These are phyloP conservation scores for Saccharomyces jurei DNA, from an alignment of 805 yeast genomes.

Conservation along the genomic window DNA sequence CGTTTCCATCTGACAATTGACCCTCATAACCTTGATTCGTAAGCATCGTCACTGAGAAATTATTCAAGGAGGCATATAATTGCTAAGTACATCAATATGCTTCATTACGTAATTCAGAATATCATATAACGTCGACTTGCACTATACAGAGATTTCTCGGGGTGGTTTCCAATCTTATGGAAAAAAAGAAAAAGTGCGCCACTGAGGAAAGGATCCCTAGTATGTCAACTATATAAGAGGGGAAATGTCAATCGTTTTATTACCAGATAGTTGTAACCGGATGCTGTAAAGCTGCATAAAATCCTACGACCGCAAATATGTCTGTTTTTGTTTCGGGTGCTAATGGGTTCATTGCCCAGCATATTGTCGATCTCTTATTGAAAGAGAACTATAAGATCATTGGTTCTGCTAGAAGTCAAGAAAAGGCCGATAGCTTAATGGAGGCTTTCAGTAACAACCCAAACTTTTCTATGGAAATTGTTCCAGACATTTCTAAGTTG, in stretches of 20 bases:
- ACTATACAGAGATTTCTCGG: no score
- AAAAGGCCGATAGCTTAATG: conserved; percentile 36
- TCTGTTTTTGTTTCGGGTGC: conserved; percentile 46
- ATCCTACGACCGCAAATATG: conserved; percentile 5
- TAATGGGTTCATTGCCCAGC: conserved; percentile 47
- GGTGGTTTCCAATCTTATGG: no score
- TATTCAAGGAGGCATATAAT: no score
- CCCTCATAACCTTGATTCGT: no score
- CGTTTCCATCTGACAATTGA: no score
- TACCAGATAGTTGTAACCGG: no score
- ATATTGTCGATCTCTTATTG: conserved; percentile 37
- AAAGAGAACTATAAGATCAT: conserved; percentile 36
- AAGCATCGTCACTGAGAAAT: no score
- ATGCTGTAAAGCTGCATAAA: neutral
- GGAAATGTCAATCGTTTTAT: neutral
- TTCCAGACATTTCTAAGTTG: conserved; percentile 28
- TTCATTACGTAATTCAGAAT: no score
- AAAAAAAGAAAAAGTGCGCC: no score
- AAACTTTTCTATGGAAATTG: conserved; percentile 29
- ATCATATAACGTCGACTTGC: no score
- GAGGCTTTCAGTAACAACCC: conserved; percentile 25
- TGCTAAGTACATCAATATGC: no score
- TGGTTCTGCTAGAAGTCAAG: conserved; percentile 43
- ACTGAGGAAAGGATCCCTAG: no score
- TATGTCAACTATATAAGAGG: neutral